phyloP scores from a whole-genome alignment of 2,329 filamentous ascomycete species.

The Diaporthe velutina region DNA sequence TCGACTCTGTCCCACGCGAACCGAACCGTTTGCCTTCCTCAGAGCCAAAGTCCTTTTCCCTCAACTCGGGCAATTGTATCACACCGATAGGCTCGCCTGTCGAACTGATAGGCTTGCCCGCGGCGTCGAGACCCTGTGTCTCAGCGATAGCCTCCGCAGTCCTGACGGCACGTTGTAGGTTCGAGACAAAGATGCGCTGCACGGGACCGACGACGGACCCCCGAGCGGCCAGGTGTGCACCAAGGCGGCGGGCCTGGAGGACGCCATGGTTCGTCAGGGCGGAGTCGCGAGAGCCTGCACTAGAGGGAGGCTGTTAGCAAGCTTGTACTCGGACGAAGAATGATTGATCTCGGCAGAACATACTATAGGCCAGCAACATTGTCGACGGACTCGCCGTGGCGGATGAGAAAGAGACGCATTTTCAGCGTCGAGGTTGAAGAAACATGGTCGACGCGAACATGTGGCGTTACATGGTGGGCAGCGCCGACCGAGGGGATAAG shows the following conservation, averaged over 20 bases:
- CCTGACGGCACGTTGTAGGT: conserved; percentile 78
- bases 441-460: conserved; percentile 4
- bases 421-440: conserved; percentile 25
- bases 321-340: conserved; percentile 42
- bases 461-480: conserved; percentile 22
- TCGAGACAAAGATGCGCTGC: conserved; percentile 81
- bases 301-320: conserved; percentile 62
- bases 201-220: conserved; percentile 51
- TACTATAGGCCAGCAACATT: conserved; percentile 86
- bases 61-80: conserved; percentile 62
- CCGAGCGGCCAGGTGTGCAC: conserved; percentile 66
- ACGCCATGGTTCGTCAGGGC: conserved; percentile 84
- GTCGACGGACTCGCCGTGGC: conserved; percentile 92
- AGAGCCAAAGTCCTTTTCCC: conserved; percentile 81
- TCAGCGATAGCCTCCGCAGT: conserved; percentile 77
- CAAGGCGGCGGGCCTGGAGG: conserved; percentile 81
- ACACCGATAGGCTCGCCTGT: conserved; percentile 46
- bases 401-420: conserved; percentile 77
- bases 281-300: conserved; percentile 86
- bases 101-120: background rate
- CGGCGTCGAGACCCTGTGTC: conserved; percentile 56
- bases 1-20: conserved; percentile 45
- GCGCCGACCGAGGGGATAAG: background rate
- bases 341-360: conserved; percentile 44
- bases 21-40: conserved; percentile 75